These are phyloP conservation scores for Fragilariopsis cylindrus DNA, from an alignment of 108 stramenopile genomes.

Conservation along the genomic window DNA sequence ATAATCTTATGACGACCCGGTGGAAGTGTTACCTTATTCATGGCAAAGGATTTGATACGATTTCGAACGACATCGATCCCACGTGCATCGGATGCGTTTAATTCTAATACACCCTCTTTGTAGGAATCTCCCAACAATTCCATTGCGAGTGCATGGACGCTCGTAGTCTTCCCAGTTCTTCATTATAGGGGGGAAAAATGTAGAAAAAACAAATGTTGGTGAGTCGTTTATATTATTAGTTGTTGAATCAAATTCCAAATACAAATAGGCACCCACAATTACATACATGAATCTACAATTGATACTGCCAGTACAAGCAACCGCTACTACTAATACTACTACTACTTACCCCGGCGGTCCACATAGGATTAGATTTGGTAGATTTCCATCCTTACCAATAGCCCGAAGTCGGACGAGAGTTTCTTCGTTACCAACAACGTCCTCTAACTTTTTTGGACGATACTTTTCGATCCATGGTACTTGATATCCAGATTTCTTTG, in stretches of 20 bases:
- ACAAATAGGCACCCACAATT: neutral
- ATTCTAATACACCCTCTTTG: slow-evolving; percentile 77
- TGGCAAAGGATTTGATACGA: slow-evolving; percentile 98
- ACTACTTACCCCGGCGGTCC: slow-evolving; percentile 76
- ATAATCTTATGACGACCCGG: slow-evolving; percentile 94
- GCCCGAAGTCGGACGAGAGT: slow-evolving; percentile 88
- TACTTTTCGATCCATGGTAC: slow-evolving; percentile 99
- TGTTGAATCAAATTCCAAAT: neutral
- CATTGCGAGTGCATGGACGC: slow-evolving; percentile 87
- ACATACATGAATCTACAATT: too few relatives aligned
- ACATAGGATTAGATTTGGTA: slow-evolving; percentile 95
- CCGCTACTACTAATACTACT: slow-evolving; percentile 11
- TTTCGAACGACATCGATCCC: slow-evolving; percentile 98
- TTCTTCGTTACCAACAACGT: slow-evolving; percentile 98
- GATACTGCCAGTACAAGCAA: neutral
- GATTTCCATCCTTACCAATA: slow-evolving; percentile 95
- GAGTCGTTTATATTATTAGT: neutral
- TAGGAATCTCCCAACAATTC: slow-evolving; percentile 84
- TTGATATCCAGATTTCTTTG: slow-evolving; percentile 49
- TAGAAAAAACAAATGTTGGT: neutral
- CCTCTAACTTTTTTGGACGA: slow-evolving; percentile 76
- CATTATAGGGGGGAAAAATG: neutral
- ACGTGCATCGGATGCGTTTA: slow-evolving; percentile 98
- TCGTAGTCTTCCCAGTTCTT: slow-evolving; percentile 66
- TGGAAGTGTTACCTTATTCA: slow-evolving; percentile 88